A percentile compares a stretch with the other conserved stretches of the same genome.
Conservation (phyloP, 345 rosid species). For the Bretschneidera sinensis region DNA sequence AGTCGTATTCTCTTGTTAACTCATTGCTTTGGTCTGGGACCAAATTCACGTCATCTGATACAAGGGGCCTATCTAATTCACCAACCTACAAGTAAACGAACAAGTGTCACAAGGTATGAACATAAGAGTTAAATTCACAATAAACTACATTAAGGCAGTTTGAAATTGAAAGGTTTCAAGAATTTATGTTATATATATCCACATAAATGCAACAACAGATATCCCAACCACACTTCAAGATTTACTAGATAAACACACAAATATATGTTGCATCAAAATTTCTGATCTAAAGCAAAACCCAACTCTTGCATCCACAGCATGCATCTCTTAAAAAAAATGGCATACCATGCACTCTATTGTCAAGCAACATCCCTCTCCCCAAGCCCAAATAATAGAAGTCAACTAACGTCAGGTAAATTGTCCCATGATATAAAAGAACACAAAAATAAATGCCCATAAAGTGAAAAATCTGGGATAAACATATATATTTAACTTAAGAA, state of each 20-base stretch:
- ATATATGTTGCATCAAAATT: neutral
- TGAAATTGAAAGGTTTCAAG: neutral
- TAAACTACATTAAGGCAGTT: conserved; percentile 1
- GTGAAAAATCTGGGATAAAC: neutral
- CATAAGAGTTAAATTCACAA: conserved; percentile 1
- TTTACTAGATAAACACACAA: neutral
- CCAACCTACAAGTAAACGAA: conserved; percentile 34
- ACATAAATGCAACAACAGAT: too few species aligned
- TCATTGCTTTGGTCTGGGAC: conserved; percentile 48
- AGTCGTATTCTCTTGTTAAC: conserved; percentile 48
- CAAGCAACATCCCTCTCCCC: too few species aligned
- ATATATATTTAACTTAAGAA: neutral
- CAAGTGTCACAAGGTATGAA: conserved; percentile 10
- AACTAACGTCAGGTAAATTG: too few species aligned
- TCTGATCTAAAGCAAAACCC: neutral
- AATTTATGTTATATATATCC: too few species aligned
- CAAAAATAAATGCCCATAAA: neutral
- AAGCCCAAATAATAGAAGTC: too few species aligned
- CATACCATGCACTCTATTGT: too few species aligned
- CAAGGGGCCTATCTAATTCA: conserved; percentile 74
- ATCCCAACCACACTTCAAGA: conserved; percentile 4
- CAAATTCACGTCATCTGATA: conserved; percentile 42
- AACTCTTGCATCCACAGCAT: too few species aligned
- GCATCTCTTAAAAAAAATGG: too few species aligned
- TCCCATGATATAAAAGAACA: neutral